phyloP scores from a whole-genome alignment of 139 green algal genomes.

The Chlamydomonas schloesseri region DNA sequence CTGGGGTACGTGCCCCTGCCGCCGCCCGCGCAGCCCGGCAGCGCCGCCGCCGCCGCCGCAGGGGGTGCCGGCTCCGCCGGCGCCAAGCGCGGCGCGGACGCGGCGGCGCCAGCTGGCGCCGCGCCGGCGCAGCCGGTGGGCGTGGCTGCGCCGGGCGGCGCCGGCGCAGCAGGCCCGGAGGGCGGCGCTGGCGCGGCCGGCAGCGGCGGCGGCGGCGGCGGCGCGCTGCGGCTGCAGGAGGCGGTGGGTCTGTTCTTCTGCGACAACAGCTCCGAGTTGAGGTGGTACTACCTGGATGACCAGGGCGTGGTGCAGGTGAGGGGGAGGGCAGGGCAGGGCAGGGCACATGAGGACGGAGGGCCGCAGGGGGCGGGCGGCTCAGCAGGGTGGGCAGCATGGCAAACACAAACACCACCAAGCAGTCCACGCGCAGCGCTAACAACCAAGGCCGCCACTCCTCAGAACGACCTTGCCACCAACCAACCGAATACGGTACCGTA shows the following conservation, averaged over 20 bases:
- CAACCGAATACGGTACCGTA: too few relatives aligned
- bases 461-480: too few relatives aligned
- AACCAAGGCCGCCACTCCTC: too few relatives aligned
- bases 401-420: too few relatives aligned
- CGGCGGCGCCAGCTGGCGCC: too few relatives aligned
- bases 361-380: neutral
- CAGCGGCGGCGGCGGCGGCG: too few relatives aligned
- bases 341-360: neutral
- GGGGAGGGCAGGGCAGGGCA: too few relatives aligned
- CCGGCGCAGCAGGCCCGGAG: neutral
- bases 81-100: too few relatives aligned
- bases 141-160: too few relatives aligned
- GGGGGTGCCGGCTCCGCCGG: neutral
- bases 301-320: slow-evolving; percentile 20
- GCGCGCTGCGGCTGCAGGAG: neutral
- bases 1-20: neutral
- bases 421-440: too few relatives aligned
- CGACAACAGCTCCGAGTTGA: slow-evolving; percentile 29
- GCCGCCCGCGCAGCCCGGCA: neutral
- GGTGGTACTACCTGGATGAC: slow-evolving; percentile 41
- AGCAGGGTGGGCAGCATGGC: too few relatives aligned
- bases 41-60: neutral
- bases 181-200: neutral
- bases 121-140: too few relatives aligned
- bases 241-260: slow-evolving; percentile 40